Base-by-base conservation (phyloP, 1,139 yeast genomes). In the Yamadazyma siamensis region DNA sequence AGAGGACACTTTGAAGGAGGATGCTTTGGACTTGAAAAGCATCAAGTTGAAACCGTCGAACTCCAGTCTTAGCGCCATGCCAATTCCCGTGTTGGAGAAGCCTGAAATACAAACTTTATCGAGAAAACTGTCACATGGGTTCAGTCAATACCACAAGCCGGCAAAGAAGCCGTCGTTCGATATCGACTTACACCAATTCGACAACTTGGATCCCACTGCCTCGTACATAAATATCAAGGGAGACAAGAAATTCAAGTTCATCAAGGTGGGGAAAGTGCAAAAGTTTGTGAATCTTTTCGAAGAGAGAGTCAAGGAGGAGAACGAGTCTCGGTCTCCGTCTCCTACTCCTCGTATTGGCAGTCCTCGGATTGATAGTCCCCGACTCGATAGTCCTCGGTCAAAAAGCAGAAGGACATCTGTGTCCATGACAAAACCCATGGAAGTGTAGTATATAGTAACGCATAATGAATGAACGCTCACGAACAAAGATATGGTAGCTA, bases 191-290 rank as follows among this genome's bases (percentile, higher is more conserved):
- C 35, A 36, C 20, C 45, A 55, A 25, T 28, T 33, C 30, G 46
- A 41, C 9, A 36, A 52, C 26, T 50, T 54, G 29, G 47, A 50
- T 25, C 45, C 57, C 3, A 41, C 53, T 16, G 74, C 74, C 7
- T 49, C 58, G 3, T 67, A 56, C 39, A 18, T 18, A 18, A 18
- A 18, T 18, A 65, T 68, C 32, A 65, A 64, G 43, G 57, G 60
- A 26, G 65, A 67, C 43, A 65, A 63, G 41, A 67, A 67, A 43
- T 68, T 66, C 51, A 65, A 64, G 42, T 67, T 61, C 39, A 68
- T 68, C 36, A 67, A 65, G 43, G 70, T 68, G 11, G 75, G 75
- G 3, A 68, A 68, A 41, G 75, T 68, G 13, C 74, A 68, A 39
- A 67, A 67, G 46, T 67, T 65, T 43, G 75, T 68, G 14, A 54